Percentiles rank a stretch among this genome's conserved stretches.
These are phyloP conservation scores for Talaromyces sp. DNA, from an alignment of 2,329 filamentous ascomycete genomes.

Conservation along the genomic window DNA sequence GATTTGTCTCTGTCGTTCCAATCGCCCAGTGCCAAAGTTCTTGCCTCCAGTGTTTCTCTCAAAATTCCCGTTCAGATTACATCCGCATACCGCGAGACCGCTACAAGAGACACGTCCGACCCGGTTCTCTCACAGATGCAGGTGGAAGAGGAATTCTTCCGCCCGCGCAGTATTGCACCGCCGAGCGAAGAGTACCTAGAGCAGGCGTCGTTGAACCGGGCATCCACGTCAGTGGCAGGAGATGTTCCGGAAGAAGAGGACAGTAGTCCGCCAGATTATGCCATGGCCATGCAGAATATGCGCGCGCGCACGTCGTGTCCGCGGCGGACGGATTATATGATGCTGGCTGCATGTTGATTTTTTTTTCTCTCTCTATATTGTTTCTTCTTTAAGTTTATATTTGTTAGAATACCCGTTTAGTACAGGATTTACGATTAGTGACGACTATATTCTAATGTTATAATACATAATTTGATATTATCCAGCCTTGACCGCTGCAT, in stretches of 20 bases:
- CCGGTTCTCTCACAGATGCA: constrained; percentile 20
- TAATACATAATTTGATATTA: not conserved
- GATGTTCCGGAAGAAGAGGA: not conserved
- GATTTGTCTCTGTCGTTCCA: constrained; percentile 54
- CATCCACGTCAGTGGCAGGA: not conserved
- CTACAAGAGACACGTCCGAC: constrained; percentile 7
- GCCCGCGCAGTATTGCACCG: constrained; percentile 21
- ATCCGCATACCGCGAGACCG: constrained; percentile 14
- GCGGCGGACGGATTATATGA: not conserved
- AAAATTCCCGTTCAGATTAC: constrained; percentile 41
- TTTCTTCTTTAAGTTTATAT: not conserved
- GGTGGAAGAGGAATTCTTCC: constrained; percentile 24
- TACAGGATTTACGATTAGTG: not conserved
- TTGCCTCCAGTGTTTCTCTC: constrained; percentile 34
- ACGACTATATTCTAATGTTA: not conserved
- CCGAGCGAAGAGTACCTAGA: constrained; percentile 3
- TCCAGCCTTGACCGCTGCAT: not conserved
- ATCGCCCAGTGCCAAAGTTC: constrained; percentile 40
- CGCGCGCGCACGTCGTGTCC: not conserved
- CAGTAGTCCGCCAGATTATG: not conserved
- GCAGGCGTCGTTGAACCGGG: not conserved
- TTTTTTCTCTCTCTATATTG: not conserved
- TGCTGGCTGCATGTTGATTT: not conserved
- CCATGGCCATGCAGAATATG: not conserved
- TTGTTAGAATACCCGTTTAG: not conserved